Percentiles rank a stretch among this genome's conserved stretches.
Conservation (phyloP, 225 moss, liverwort and hornwort genomes). For the Neckera pumila region DNA sequence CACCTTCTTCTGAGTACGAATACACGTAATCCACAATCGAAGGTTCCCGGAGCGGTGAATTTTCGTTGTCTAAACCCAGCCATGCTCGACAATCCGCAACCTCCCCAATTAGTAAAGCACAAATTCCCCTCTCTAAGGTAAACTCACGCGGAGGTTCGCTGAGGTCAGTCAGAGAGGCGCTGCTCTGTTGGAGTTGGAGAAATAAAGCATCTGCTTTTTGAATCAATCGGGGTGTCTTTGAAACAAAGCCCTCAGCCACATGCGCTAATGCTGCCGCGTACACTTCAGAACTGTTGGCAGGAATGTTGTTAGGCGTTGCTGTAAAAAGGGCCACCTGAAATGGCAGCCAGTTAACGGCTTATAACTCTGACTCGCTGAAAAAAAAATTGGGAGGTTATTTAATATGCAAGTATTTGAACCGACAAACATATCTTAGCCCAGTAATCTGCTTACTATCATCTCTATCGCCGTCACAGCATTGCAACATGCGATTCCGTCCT, state of each 20-base stretch:
- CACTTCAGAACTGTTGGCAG: conserved; percentile 74
- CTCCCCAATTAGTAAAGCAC: conserved; percentile 80
- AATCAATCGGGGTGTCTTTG: conserved; percentile 62
- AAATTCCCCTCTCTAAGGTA: conserved; percentile 80
- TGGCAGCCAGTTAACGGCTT: not conserved
- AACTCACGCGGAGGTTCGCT: conserved; percentile 45
- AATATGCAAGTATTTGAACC: not conserved
- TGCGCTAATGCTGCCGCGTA: conserved; percentile 73
- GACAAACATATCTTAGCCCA: not conserved
- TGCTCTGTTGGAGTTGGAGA: conserved; percentile 67
- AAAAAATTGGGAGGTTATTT: not conserved
- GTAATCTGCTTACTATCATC: not conserved
- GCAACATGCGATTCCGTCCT: not conserved
- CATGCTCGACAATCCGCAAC: conserved; percentile 72
- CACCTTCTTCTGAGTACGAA: conserved; percentile 58
- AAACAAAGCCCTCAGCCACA: conserved; percentile 70
- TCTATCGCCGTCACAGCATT: not conserved
- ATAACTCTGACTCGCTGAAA: not conserved
- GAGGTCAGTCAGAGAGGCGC: not conserved
- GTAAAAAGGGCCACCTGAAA: conserved; percentile 63
- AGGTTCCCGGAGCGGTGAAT: conserved; percentile 55
- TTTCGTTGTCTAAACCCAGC: conserved; percentile 66
- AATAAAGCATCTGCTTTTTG: conserved; percentile 80
- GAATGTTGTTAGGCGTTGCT: conserved; percentile 64
- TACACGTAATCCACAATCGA: conserved; percentile 63